Conservation (phyloP, 331 rosid genomes). For the Cydonia oblonga region DNA sequence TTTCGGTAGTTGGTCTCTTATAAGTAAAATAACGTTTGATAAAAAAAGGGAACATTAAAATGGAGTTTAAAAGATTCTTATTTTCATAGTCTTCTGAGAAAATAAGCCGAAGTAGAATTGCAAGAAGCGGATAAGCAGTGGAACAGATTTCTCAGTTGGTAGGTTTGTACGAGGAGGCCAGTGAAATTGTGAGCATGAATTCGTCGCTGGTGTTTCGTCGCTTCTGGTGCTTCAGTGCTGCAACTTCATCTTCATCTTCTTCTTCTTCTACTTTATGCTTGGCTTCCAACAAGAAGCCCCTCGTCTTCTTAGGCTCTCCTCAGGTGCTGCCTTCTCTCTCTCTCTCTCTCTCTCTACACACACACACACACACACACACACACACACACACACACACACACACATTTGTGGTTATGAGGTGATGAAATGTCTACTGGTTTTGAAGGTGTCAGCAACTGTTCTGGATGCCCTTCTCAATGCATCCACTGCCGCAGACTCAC, state of each 20-base stretch:
- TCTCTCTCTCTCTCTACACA: not conserved
- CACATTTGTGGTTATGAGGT: not conserved
- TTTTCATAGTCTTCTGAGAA: no score
- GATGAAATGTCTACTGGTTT: not conserved
- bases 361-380: no score
- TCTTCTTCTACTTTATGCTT: conserved; percentile 14
- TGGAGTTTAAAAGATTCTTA: no score
- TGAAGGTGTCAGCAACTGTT: conserved; percentile 59
- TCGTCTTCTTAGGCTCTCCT: conserved; percentile 82
- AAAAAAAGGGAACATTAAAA: no score
- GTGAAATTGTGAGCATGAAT: conserved; percentile 13
- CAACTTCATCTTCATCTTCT: conserved; percentile 28
- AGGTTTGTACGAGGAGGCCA: no score
- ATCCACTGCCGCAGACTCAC: conserved; percentile 43
- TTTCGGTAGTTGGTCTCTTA: no score
- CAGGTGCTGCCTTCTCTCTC: conserved; percentile 25
- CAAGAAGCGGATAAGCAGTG: not conserved
- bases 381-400: no score
- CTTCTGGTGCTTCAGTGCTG: conserved; percentile 38
- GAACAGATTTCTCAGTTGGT: no score
- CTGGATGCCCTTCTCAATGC: conserved; percentile 36
- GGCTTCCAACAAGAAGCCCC: conserved; percentile 45
- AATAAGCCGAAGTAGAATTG: no score
- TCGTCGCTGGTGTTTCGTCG: conserved; percentile 54
- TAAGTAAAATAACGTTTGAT: no score